Conservation (phyloP, 306 rosid genomes). For the Malus fusca region DNA sequence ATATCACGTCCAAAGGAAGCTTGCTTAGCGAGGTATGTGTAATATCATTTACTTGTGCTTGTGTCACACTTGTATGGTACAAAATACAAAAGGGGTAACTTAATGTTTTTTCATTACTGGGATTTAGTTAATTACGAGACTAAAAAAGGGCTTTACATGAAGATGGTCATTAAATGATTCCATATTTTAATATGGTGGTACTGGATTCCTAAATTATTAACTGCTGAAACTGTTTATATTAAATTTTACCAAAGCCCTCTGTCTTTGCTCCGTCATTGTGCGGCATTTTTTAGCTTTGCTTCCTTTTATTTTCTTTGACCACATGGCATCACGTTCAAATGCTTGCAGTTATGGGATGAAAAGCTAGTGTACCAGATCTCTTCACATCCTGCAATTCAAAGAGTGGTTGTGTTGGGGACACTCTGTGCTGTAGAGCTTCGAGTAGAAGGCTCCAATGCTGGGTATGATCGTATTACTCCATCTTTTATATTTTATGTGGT, state of each 20-base stretch:
- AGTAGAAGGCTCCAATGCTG: constrained; percentile 70
- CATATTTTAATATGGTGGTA: background rate
- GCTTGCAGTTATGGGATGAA: constrained; percentile 79
- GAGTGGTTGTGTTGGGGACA: constrained; percentile 78
- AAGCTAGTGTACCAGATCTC: constrained; percentile 61
- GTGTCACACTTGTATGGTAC: background rate
- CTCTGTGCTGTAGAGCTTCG: constrained; percentile 79
- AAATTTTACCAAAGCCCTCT: background rate
- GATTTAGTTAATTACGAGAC: background rate
- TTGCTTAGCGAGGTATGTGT: constrained; percentile 60
- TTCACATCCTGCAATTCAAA: constrained; percentile 58
- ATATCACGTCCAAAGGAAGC: constrained; percentile 49
- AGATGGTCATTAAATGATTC: background rate
- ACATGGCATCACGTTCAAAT: constrained; percentile 1
- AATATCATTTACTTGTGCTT: constrained; percentile 7
- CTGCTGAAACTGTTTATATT: background rate
- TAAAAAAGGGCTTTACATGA: background rate
- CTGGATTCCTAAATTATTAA: background rate
- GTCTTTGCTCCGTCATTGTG: background rate
- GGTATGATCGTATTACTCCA: constrained; percentile 35
- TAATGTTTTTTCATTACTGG: background rate
- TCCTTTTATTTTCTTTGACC: background rate
- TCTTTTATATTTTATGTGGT: constrained; percentile 17
- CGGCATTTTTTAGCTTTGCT: background rate
- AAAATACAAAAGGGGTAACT: background rate